Conservation (phyloP, 805 yeast genomes). For the Metschnikowia bowlesiae region DNA sequence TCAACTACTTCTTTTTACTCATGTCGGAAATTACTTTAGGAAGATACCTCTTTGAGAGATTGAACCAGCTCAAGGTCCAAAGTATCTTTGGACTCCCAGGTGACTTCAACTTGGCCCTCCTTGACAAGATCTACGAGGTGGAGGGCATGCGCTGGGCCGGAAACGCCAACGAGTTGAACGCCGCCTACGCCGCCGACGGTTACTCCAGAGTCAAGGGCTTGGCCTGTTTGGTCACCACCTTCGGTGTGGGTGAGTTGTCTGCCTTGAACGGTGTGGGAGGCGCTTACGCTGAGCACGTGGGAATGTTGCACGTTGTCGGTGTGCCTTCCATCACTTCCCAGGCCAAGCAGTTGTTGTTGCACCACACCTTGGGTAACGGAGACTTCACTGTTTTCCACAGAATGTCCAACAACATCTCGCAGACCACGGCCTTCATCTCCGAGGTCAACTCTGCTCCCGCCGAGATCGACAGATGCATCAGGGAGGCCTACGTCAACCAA, state of each 20-base stretch:
- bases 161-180: conserved; percentile 85
- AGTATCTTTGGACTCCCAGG: conserved; percentile 81
- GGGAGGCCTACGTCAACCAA: conserved; percentile 65
- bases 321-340: conserved; percentile 75
- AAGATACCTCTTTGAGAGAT: conserved; percentile 71
- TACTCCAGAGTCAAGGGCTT: conserved; percentile 78
- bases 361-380: conserved; percentile 82
- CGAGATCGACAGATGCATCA: conserved; percentile 69
- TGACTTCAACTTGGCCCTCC: conserved; percentile 68
- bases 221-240: conserved; percentile 73
- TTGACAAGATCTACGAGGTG: conserved; percentile 71
- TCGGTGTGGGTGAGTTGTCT: conserved; percentile 86
- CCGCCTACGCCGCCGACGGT: conserved; percentile 87
- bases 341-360: conserved; percentile 66
- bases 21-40: conserved; percentile 60
- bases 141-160: conserved; percentile 85
- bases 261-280: conserved; percentile 88
- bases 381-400: conserved; percentile 73
- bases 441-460: conserved; percentile 63
- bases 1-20: background rate
- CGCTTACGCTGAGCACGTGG: conserved; percentile 85
- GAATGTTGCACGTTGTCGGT: conserved; percentile 80
- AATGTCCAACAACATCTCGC: conserved; percentile 72
- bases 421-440: conserved; percentile 59
- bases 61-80: conserved; percentile 64